Percentiles rank a stretch among this genome's conserved stretches.
These are phyloP conservation scores for Beauveria australis DNA, from an alignment of 2,329 filamentous ascomycete species.

Conservation along the genomic window DNA sequence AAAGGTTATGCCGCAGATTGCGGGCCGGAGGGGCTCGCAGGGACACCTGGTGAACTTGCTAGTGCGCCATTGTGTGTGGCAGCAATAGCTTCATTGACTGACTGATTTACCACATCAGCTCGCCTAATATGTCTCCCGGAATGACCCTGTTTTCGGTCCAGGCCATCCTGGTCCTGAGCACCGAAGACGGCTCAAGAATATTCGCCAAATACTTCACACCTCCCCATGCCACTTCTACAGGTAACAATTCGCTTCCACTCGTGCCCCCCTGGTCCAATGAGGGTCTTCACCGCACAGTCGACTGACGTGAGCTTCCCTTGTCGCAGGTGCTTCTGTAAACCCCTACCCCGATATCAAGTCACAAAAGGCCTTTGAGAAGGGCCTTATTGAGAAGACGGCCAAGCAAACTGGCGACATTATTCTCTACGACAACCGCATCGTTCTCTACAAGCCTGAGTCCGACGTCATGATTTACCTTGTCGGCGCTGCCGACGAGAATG, in stretches of 20 bases:
- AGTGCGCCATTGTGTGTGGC: not conserved
- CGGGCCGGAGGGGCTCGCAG: slow-evolving; percentile 9
- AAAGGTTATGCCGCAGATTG: slow-evolving; percentile 22
- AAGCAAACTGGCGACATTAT: slow-evolving; percentile 96
- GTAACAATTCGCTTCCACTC: slow-evolving; percentile 20
- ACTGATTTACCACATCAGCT: slow-evolving; percentile 1
- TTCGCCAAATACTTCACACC: slow-evolving; percentile 85
- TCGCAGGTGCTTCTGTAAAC: slow-evolving; percentile 44
- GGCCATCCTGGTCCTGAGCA: slow-evolving; percentile 69
- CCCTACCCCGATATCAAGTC: slow-evolving; percentile 86
- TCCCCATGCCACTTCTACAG: slow-evolving; percentile 42
- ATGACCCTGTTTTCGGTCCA: slow-evolving; percentile 71
- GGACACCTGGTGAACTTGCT: slow-evolving; percentile 12
- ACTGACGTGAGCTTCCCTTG: slow-evolving; percentile 10
- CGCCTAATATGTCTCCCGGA: slow-evolving; percentile 56
- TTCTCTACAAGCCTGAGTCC: slow-evolving; percentile 96
- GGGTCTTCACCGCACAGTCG: slow-evolving; percentile 15
- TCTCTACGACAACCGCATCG: slow-evolving; percentile 91
- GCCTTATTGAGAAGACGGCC: slow-evolving; percentile 86
- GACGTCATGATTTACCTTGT: slow-evolving; percentile 96
- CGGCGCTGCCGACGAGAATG: slow-evolving; percentile 86
- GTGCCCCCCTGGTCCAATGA: slow-evolving; percentile 8
- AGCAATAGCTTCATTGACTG: slow-evolving; percentile 9
- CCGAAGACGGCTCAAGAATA: slow-evolving; percentile 84
- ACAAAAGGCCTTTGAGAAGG: slow-evolving; percentile 95